Base-by-base conservation (phyloP, 192 early-diverging fungal genomes). In the Coemansia sp. region DNA sequence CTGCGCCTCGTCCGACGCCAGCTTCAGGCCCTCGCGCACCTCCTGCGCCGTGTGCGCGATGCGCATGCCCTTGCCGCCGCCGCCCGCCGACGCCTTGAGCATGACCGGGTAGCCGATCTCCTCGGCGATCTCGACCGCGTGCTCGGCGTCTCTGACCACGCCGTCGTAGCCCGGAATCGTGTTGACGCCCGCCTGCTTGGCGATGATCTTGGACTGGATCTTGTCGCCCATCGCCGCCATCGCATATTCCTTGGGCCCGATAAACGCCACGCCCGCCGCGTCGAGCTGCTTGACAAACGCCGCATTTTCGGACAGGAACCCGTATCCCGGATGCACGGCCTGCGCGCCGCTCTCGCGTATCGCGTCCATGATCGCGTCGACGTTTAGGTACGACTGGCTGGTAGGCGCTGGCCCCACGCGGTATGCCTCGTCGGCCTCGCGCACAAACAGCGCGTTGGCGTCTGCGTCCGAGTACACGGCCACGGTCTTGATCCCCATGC, bases 281-380 rank as follows among this genome's bases (percentile, higher is more conserved):
- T 91, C 87, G 25, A 95, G 83, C 20, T 85, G 82, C 68, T 87
- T 67, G 19, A 92, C 93, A 87, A 98, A 95, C 30, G 68, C 32
- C 2, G 85, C 67, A 71, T 95, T 98, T 70, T 98, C 95, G n/a
- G 88, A 91, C 57, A 98, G 81, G 79, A 98, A 98, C 1, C 95
- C 95, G 72, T 98, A 98, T 3, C 89, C 93, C 0, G 95, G 95
- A 64, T 98, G 95, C 46, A 98, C 93, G 20, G 95, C 95, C 71
- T 98, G 85, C 11, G 91, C 89, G 7, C 90, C 90, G 51, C 90
- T 89, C 27, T 79, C 42, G 58, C 88, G 82, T 50, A 90, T 85
- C 28, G 90, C 93, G 6, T 84, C 72, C 54, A 98, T 58, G 52
- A 98, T 93, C 47, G 86, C 89, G 16, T 81, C 78, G 45, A 94